Evolutionary conservation across 768 basidiomycete species (phyloP), one percentile per base, ranked within the genome.

Genomic region (Suillus clintonianus): DNA sequence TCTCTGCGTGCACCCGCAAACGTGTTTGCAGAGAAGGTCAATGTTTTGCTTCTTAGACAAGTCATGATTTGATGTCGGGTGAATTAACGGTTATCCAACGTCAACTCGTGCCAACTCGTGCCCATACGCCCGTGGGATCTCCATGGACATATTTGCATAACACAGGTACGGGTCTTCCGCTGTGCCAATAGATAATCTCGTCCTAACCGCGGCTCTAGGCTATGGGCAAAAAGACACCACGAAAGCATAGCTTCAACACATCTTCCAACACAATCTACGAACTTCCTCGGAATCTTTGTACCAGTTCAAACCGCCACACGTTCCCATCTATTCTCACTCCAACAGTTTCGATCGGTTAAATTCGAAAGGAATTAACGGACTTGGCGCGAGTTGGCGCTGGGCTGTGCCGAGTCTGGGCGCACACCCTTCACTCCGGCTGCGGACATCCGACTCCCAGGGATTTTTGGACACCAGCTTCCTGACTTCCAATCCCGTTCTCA

Each of bases 341-440:
- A 22, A 51, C 39, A 13, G 24, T 27, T 24, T 19, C 19, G 51
- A 53, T 57, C 39, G 37, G 39, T 41, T 57, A 41, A 17, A 19
- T 57, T 57, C 37, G 17, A 57, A 57, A 39, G 24, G 39, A 27
- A 57, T 57, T 56, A 56, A 56, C 36, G 55, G 55, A 56, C 27
- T 51, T 51, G 50, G 50, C 17, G 5, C 56, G 30, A 17, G 39
- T 57, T 41, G 56, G 17, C 39, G 39, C 56, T 57, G 56, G 56
- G 56, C 56, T 41, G 56, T 57, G 56, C 11, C 19, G 5, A 53
- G 51, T 10, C 51, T 53, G 51, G 51, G 51, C 55, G 24, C 9
- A 57, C 17, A 39, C 56, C 24, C 39, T 57, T 57, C 55, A 30
- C 39, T 57, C 56, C 56, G 56, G 56, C 56, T 57, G 56, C 56